Base-by-base conservation (phyloP, 371 early-diverging fungal species). In the Lichtheimia hyalospora region DNA sequence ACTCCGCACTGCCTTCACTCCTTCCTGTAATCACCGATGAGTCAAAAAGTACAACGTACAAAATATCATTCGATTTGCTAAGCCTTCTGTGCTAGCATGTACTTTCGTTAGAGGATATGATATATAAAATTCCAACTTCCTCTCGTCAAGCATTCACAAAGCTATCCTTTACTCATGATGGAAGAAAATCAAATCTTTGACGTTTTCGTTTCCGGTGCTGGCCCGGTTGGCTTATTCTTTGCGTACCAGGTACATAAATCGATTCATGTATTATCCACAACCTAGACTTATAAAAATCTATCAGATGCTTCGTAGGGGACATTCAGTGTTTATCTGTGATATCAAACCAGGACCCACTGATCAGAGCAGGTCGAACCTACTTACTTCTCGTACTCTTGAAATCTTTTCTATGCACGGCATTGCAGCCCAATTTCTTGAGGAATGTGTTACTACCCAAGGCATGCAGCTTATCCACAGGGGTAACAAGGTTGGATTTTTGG, bases 221-320 rank as follows among this genome's bases (percentile, higher is more conserved):
- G 80, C 4, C 80, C 80, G 5, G 73, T 73, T n/a, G 80, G 80
- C 15, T 60, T 70, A 0, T 79, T 69, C 23, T 68, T 76, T 61
- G 69, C 74, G 3, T 76, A 76, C 24, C 60, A 62, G 62, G 62
- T 62, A n/a, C n/a, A n/a, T n/a, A 56, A 27, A 5, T 12, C 12
- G 3, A 51, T 23, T 2, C 7, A 15, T 15, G 15, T 25, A 51
- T n/a, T 51, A 18, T 16, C 20, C 20, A 34, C 39, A 15, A 8
- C 46, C 1, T n/a, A 16, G 5, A n/a, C 16, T 21, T 5, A 21
- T 46, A 12, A 8, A 10, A 46, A 7, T 23, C 21, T 12, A 14
- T 53, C 1, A 53, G 53, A 63, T 74, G 60, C 57, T 65, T 20
- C 42, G 44, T 16, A 49, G 46, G 4, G 75, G 75, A 0, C 79